Conservation (phyloP, 768 basidiomycete species). For the Boletus rubroflammeus region DNA sequence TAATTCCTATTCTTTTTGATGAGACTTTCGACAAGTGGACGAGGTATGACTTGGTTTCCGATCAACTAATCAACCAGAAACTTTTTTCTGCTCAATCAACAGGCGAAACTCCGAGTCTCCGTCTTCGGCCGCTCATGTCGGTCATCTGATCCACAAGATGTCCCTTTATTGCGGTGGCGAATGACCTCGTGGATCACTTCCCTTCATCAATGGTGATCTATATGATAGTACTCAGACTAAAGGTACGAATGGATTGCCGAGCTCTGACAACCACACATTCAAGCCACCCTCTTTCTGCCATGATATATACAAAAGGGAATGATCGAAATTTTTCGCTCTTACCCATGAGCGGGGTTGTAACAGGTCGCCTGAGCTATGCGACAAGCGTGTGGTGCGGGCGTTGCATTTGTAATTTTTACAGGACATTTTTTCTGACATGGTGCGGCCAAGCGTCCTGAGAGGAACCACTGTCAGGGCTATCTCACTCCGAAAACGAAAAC, state of each 20-base stretch:
- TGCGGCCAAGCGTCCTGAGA: not conserved
- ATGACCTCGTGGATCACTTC: constrained; percentile 27
- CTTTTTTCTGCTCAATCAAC: constrained; percentile 16
- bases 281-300: constrained; percentile 18
- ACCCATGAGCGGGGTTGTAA: constrained; percentile 4
- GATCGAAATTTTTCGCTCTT: constrained; percentile 8
- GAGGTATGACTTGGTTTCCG: constrained; percentile 11
- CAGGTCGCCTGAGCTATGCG: constrained; percentile 11
- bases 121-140: constrained; percentile 11
- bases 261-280: constrained; percentile 11
- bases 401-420: constrained; percentile 9
- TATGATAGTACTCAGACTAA: constrained; percentile 11
- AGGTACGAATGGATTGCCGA: constrained; percentile 19
- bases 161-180: constrained; percentile 13
- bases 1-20: constrained; percentile 9
- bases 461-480: not conserved
- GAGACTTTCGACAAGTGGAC: constrained; percentile 15
- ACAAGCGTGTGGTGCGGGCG: constrained; percentile 15
- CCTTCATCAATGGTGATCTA: constrained; percentile 17
- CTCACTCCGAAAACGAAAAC: not conserved
- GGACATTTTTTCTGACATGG: constrained; percentile 10
- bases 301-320: constrained; percentile 6
- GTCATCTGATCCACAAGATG: constrained; percentile 14
- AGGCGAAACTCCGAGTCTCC: constrained; percentile 17
- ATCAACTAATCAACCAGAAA: constrained; percentile 16